Evolutionary conservation across 179 eudicot genomes (phyloP).

Genomic region (Kewa caespitosa): DNA sequence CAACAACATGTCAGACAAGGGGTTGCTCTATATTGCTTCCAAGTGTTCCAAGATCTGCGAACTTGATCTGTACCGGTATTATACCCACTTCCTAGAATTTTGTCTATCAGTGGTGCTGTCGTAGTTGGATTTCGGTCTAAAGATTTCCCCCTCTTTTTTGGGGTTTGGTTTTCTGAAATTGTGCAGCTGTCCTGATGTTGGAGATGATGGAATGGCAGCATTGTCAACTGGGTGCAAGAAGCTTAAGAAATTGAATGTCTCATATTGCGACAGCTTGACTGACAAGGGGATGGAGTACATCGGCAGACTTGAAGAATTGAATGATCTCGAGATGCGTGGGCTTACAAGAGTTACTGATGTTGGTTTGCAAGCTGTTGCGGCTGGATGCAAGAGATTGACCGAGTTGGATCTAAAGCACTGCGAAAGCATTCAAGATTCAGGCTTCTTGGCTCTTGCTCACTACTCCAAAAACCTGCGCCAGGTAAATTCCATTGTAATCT

Average conservation of each 20-base stretch:
- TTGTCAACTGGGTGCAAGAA: slow-evolving; percentile 71
- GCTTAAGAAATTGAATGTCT: slow-evolving; percentile 58
- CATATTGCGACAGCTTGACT: slow-evolving; percentile 60
- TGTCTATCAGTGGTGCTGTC: background rate
- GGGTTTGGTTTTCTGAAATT: background rate
- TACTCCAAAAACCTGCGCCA: slow-evolving; percentile 57
- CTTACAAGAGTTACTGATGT: slow-evolving; percentile 42
- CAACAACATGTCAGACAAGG: slow-evolving; percentile 58
- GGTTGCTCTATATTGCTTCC: slow-evolving; percentile 58
- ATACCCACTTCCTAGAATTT: background rate
- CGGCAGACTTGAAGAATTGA: slow-evolving; percentile 51
- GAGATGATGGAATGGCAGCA: slow-evolving; percentile 65
- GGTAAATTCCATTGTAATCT: slow-evolving; percentile 29
- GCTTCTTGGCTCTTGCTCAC: slow-evolving; percentile 68
- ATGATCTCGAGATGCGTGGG: slow-evolving; percentile 64
- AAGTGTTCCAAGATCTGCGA: slow-evolving; percentile 55
- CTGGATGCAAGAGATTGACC: slow-evolving; percentile 62
- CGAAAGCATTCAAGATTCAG: slow-evolving; percentile 54
- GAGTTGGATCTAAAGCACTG: slow-evolving; percentile 72
- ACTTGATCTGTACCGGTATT: slow-evolving; percentile 79
- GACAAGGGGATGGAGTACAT: slow-evolving; percentile 60
- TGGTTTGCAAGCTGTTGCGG: slow-evolving; percentile 59
- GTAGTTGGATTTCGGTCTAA: background rate
- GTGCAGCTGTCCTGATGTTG: slow-evolving; percentile 61
- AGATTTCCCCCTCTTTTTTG: background rate